These are phyloP conservation scores for Musa troglodytarum DNA, from an alignment of 176 grass and related monocot genomes.

Conservation along the genomic window DNA sequence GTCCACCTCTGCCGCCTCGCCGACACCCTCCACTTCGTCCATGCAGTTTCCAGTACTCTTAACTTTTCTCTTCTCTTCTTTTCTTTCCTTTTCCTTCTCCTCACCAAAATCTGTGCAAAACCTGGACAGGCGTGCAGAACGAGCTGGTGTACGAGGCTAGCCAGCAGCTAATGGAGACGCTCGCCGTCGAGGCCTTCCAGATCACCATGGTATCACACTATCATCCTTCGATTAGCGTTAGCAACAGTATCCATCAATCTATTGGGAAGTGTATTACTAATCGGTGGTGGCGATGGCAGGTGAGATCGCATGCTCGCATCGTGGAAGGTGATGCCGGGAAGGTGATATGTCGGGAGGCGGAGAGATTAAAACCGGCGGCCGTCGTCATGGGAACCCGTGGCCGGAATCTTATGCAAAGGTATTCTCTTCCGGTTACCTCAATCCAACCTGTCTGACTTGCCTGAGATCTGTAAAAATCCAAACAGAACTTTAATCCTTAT, in stretches of 20 bases:
- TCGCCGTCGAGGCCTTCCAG: slow-evolving; percentile 64
- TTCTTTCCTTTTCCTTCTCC: neutral
- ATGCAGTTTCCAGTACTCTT: slow-evolving; percentile 55
- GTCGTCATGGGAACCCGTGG: slow-evolving; percentile 80
- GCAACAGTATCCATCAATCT: no score
- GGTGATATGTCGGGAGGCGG: slow-evolving; percentile 67
- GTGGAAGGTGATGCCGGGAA: slow-evolving; percentile 68
- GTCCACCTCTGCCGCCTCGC: slow-evolving; percentile 66
- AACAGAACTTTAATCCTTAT: neutral
- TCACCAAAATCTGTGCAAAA: neutral
- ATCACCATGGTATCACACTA: slow-evolving; percentile 30
- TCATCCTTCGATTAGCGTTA: no score
- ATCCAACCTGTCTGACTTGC: neutral
- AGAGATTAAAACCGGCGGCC: slow-evolving; percentile 64
- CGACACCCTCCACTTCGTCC: slow-evolving; percentile 77
- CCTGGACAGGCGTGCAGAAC: slow-evolving; percentile 52
- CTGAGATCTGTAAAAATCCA: neutral
- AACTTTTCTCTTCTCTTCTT: neutral
- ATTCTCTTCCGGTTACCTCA: slow-evolving; percentile 2
- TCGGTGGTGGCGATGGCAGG: slow-evolving; percentile 31
- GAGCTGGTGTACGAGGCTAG: slow-evolving; percentile 66
- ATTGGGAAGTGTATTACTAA: no score
- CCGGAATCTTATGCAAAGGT: slow-evolving; percentile 63
- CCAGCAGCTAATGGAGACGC: slow-evolving; percentile 48
- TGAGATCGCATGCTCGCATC: slow-evolving; percentile 52